Evolutionary conservation across 192 early-diverging fungal species (phyloP), one percentile per base, ranked within the genome.

Genomic region (Obelidium mucronatum): DNA sequence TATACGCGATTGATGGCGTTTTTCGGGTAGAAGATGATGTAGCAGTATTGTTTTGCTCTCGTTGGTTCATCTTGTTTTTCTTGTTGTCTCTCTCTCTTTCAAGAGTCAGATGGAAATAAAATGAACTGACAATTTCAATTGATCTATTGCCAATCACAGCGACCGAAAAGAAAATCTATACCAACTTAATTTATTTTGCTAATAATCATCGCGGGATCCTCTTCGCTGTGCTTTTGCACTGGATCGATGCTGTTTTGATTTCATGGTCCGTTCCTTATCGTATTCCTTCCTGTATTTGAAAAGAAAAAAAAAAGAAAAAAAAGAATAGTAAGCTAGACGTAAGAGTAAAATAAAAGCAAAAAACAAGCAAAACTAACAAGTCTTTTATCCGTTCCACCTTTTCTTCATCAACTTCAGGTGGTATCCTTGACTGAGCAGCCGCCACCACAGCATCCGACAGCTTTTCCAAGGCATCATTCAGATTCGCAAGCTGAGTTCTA

Each of bases 351-450:
- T 42, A 11, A 72, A 58, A 24, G 28, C 28, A 62, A 62, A 13
- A 60, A 53, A 69, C 76, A 74, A 48, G 73, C 77, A 66, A 40
- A 53, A 69, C 79, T 79, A 53, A 80, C 77, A 74, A 42, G 44
- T 74, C 71, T n/a, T 80, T 51, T 22, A 81, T 79, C 26, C 78
- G 40, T 34, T 80, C 71, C 6, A 67, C 51, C 30, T 75, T 79
- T 28, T 79, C 77, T 58, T 40, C 62, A 59, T 61, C 51, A 24
- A 78, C 30, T 40, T 78, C 80, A 31, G 34, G 65, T 2, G 76
- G 76, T 26, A 81, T 71, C 26, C 53, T 42, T 2, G 44, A 52
- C 19, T 59, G 40, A 17, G 35, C 58, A n/a, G 80, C 69, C 34
- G 58, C 63, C 17, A 35, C 5, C 2, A 81, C 40, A 15, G 58